Evolutionary conservation across 148 eudicot genomes (phyloP), one percentile per base, ranked within the genome.

Genomic region (Rhododendron mucronatum): DNA sequence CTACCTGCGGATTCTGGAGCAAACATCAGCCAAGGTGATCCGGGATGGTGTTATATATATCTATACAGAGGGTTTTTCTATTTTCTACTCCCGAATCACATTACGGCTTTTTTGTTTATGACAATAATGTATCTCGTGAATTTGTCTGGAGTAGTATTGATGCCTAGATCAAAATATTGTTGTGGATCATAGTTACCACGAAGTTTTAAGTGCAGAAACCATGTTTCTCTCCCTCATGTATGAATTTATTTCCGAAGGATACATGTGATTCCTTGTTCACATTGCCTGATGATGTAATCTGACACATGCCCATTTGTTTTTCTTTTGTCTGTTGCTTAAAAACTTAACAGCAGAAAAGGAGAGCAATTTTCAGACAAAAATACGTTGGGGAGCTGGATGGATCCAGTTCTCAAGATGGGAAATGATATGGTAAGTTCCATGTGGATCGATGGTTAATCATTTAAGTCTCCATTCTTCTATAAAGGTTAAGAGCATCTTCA

Each of bases 1-100:
- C 69, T 1, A 48, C 26, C 83, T 20, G 41, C 47, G n/a, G 48
- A 81, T 81, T 81, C 48, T 81, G 47, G 71, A 30, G 78, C 78
- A 71, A 44, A 30, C 45, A 69, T 83, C 85, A 47, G 85, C 61
- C 26, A 1, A 48, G 59, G 39, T 83, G 84, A 39, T 63, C 55
- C 39, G 13, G 45, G 21, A 12, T 63, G 55, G 39, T 69, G 35
- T 9, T 13, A 47, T 5, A 30, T 59, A 59, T 20, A 6, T 20
- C 5, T 67, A 67, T 67, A 63, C 71, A 63, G 1, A 26, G 21
- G 85, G 71, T 26, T 47, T 14, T 45, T 20, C 16, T 21, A 48
- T 45, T 7, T 28, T 30, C 9, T 35, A 48, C 41, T 16, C 77
- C 61, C 30, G 18, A 53, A 55, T 57, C 71, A 18, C 69, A 35